Percentiles rank a stretch among this genome's conserved stretches.
These are phyloP conservation scores for Jatropha podagrica DNA, from an alignment of 441 rosid species.

Conservation along the genomic window DNA sequence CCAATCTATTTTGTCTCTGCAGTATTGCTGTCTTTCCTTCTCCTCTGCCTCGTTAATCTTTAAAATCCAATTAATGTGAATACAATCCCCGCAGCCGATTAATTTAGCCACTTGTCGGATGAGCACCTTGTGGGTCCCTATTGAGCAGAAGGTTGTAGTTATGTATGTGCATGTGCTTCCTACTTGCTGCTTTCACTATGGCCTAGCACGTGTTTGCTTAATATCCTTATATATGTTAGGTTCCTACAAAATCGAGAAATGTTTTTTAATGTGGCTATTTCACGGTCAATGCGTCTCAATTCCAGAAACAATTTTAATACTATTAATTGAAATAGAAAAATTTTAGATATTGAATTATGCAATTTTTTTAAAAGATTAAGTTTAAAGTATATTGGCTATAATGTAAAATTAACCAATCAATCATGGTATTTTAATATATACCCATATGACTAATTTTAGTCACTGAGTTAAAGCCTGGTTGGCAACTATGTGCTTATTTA, in stretches of 20 bases:
- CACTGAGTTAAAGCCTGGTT: no score
- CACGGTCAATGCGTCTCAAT: no score
- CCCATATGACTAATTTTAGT: no score
- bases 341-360: no score
- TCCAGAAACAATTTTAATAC: no score
- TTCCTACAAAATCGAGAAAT: not conserved
- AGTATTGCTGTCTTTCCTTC: no score
- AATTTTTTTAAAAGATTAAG: no score
- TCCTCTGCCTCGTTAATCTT: no score
- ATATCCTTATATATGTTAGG: not conserved
- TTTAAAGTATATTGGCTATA: no score
- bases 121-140: not conserved
- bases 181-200: not conserved
- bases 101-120: not conserved
- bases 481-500: no score
- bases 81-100: constrained; percentile 1
- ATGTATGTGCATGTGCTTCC: constrained; percentile 22
- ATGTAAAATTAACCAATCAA: no score
- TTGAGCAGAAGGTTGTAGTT: not conserved
- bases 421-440: no score
- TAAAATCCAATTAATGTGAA: not conserved
- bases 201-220: constrained; percentile 7
- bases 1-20: not conserved
- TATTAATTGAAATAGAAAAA: not conserved
- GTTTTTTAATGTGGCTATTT: not conserved